Evolutionary conservation across 352 stramenopile genomes (phyloP).

Genomic region (Phytophthora hibernalis): DNA sequence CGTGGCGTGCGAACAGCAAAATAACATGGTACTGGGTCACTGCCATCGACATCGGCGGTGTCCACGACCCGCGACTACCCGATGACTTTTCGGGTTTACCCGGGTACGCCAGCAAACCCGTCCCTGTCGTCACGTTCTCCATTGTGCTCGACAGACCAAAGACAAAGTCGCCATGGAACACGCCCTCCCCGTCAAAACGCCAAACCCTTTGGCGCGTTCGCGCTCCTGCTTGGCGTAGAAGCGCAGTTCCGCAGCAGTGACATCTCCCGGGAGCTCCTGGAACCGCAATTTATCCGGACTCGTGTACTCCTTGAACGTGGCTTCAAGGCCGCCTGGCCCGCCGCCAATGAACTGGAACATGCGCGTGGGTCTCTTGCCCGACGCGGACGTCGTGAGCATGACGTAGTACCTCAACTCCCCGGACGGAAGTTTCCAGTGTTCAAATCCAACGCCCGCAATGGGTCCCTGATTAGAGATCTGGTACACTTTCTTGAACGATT

Average conservation of each 20-base stretch:
- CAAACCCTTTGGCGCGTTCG: constrained; percentile 88
- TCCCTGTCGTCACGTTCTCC: constrained; percentile 85
- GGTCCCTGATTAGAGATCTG: constrained; percentile 89
- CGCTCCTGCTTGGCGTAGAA: constrained; percentile 85
- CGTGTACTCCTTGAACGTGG: constrained; percentile 88
- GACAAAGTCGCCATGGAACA: constrained; percentile 91
- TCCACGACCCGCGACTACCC: constrained; percentile 48
- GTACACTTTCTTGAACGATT: constrained; percentile 89
- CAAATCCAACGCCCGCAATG: constrained; percentile 85
- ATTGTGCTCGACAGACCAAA: constrained; percentile 76
- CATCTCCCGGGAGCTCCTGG: constrained; percentile 90
- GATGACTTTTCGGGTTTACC: constrained; percentile 62
- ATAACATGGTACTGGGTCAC: constrained; percentile 94
- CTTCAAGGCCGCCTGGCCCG: constrained; percentile 70
- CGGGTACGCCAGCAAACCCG: constrained; percentile 75
- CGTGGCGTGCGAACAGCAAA: constrained; percentile 79
- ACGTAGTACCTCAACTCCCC: constrained; percentile 75
- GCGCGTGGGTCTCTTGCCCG: constrained; percentile 85
- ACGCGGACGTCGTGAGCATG: constrained; percentile 87
- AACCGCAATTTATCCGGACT: constrained; percentile 87
- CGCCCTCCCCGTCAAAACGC: constrained; percentile 91
- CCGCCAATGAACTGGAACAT: constrained; percentile 93
- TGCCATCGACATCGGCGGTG: constrained; percentile 81
- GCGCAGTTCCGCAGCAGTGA: constrained; percentile 77
- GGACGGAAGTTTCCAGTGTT: constrained; percentile 73